A percentile compares a stretch with the other conserved stretches of the same genome.
phyloP scores from a whole-genome alignment of 352 stramenopile species.

The Globisporangium nunn region DNA sequence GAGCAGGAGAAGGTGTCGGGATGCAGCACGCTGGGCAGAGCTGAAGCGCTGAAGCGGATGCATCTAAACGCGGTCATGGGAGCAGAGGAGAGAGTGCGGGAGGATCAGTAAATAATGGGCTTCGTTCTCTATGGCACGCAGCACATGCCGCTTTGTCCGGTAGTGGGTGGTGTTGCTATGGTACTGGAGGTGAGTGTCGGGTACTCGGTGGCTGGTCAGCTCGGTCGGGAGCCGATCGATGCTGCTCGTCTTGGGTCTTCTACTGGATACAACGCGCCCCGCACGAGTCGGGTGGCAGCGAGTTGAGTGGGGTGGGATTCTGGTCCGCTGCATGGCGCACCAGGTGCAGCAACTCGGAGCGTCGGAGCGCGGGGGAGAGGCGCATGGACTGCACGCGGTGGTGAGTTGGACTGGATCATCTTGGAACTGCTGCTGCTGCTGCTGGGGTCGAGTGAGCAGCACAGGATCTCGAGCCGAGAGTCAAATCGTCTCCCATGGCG shows the following conservation, averaged over 20 bases:
- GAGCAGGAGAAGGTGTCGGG: not conserved
- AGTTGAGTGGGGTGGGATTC: not conserved
- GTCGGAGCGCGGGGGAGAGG: not conserved
- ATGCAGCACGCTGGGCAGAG: not conserved
- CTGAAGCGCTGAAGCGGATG: too few species aligned
- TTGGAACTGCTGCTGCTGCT: not conserved
- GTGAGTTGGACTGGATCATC: not conserved
- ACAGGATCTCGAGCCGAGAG: not conserved
- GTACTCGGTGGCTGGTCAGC: not conserved
- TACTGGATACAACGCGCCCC: constrained; percentile 4
- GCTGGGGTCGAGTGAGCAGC: not conserved
- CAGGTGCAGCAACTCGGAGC: not conserved
- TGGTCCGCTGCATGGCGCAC: not conserved
- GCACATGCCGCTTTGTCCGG: too few species aligned
- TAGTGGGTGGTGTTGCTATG: not conserved
- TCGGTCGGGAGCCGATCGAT: not conserved
- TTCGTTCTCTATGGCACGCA: not conserved
- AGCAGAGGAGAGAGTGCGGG: not conserved
- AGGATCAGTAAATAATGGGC: not conserved
- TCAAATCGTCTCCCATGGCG: constrained; percentile 4
- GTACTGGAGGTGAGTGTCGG: not conserved
- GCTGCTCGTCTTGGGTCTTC: constrained; percentile 5
- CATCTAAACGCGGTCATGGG: not conserved
- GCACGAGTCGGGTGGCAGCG: not conserved
- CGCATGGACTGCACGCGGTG: too few species aligned